Percentiles rank a stretch among this genome's conserved stretches.
Evolutionary conservation across 441 rosid genomes (phyloP).

Genomic region (Macaranga tanarius): DNA sequence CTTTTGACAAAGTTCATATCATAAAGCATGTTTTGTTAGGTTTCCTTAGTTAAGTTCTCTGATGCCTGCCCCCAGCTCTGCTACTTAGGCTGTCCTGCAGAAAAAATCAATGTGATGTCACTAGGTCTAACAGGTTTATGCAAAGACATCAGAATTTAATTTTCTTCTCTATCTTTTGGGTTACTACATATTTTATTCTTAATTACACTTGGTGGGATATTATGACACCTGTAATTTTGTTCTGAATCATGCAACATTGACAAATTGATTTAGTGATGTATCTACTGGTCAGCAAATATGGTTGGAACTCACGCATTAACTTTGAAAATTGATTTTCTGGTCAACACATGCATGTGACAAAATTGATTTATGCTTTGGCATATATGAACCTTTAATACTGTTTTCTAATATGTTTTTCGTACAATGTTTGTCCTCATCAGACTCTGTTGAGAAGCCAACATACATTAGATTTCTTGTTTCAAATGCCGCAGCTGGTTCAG

Average conservation of each 20-base stretch:
- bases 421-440: conserved; percentile 34
- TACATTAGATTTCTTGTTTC: conserved; percentile 89
- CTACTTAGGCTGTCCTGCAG: not conserved
- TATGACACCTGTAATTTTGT: not conserved
- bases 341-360: not conserved
- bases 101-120: not conserved
- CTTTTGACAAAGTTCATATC: not conserved
- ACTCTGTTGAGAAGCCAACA: conserved; percentile 74
- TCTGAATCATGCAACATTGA: not conserved
- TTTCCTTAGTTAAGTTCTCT: not conserved
- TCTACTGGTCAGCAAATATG: not conserved
- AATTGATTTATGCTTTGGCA: not conserved
- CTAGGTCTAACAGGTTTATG: not conserved
- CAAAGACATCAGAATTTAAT: not conserved
- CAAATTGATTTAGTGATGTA: not conserved
- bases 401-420: conserved; percentile 15
- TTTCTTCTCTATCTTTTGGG: not conserved
- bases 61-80: not conserved
- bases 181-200: not conserved
- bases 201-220: not conserved
- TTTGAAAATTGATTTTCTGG: not conserved
- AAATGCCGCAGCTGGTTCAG: conserved; percentile 97
- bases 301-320: not conserved
- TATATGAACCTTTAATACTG: not conserved
- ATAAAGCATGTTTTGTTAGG: not conserved